These are phyloP conservation scores for Chara braunii DNA, from an alignment of 139 green algal species.

Conservation along the genomic window DNA sequence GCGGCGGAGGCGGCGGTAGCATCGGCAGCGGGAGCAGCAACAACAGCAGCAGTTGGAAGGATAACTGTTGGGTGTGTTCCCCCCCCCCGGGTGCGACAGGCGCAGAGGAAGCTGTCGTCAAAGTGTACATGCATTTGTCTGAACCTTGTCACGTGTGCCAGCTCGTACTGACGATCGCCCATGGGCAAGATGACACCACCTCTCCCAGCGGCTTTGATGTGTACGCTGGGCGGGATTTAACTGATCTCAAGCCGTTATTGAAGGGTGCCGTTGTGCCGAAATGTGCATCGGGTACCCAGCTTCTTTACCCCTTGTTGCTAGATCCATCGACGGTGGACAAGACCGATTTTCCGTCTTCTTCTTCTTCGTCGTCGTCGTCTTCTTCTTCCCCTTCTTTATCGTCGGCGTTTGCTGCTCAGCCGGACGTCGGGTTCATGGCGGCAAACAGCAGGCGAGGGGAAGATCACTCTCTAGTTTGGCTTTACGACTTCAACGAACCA, in stretches of 20 bases:
- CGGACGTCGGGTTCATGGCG: not conserved
- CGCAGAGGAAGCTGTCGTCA: no score
- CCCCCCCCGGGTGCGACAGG: no score
- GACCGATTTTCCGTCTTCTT: no score
- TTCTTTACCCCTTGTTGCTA: conserved; percentile 11
- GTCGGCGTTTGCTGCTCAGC: not conserved
- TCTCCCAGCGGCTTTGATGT: conserved; percentile 28
- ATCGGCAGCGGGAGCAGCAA: no score
- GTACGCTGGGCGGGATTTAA: conserved; percentile 14
- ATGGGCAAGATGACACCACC: conserved; percentile 29
- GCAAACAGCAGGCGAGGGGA: not conserved
- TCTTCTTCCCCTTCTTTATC: no score
- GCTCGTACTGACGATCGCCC: conserved; percentile 30
- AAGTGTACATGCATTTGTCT: conserved; percentile 34
- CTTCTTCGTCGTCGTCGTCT: no score
- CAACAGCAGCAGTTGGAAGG: no score
- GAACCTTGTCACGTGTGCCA: conserved; percentile 34
- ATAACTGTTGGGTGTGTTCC: no score
- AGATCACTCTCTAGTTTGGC: not conserved
- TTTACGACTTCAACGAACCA: conserved; percentile 4
- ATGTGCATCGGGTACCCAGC: conserved; percentile 10
- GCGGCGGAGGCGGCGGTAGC: no score
- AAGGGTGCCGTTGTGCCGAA: conserved; percentile 8
- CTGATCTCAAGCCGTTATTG: conserved; percentile 23
- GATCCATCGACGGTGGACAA: no score